Base-by-base conservation (phyloP, 208 protist genomes). In the Trichomonas vaginalis region DNA sequence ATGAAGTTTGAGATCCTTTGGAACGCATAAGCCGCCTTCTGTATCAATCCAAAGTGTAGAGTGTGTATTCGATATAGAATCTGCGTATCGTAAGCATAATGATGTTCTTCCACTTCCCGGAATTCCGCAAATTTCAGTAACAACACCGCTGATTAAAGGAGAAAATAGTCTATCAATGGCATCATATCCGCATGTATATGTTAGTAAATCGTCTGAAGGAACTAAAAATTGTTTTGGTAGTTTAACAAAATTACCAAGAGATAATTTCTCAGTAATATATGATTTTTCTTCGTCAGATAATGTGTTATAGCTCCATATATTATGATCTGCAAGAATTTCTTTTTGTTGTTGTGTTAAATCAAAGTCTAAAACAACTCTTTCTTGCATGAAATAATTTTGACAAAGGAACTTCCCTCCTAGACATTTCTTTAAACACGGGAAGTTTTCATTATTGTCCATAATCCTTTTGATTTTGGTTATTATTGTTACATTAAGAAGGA, bases 1-100 rank as follows among this genome's bases (percentile, higher is more conserved):
- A 27, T 42, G n/a, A 51, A 92, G 45, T n/a, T 48, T 35, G 1
- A 92, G 42, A 39, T 45, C 42, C 39, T 92, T 92, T 0, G 86
- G 86, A 45, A 45, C 14, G 15, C 14, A 48, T 8, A 92, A 51
- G 27, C 40, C 42, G 0, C 86, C 86, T 92, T 92, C 86, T 12
- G 86, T 92, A 92, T 92, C 86, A 17, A 92, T 92, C 86, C 86
- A 92, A 45, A 92, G 37, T 10, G 86, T 92, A 39, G 8, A 48
- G 10, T 40, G 12, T 88, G 35, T 4, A 21, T 48, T 2, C 14
- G 79, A 83, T 15, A 42, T 40, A 15, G 27, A 83, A 51, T 92
- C 10, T 17, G 86, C 86, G n/a, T 92, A 92, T 39, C 86, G 4
- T 48, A 92, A 45, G 15, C 86, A 92, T 51, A 92, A 39, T 39